Percentiles rank a stretch among this genome's conserved stretches.
phyloP scores from a whole-genome alignment of 495 filamentous ascomycete species.

The Thozetella sp. region DNA sequence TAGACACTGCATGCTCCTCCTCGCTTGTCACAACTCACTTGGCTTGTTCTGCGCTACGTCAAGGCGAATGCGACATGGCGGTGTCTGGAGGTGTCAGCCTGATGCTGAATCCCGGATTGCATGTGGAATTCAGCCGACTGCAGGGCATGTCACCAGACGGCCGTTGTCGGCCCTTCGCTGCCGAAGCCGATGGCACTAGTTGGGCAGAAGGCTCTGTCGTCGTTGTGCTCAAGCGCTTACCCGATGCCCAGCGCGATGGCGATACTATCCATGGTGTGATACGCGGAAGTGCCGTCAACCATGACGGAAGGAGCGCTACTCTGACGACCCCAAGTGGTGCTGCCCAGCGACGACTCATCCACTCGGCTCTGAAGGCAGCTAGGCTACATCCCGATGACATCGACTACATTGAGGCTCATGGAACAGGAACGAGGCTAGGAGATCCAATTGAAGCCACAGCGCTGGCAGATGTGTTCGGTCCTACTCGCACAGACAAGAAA shows the following conservation, averaged over 20 bases:
- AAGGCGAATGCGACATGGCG: constrained; percentile 25
- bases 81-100: constrained; percentile 36
- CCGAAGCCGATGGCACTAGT: constrained; percentile 48
- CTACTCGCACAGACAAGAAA: constrained; percentile 11
- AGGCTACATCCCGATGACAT: constrained; percentile 12
- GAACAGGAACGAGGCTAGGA: constrained; percentile 45
- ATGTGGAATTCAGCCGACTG: constrained; percentile 14
- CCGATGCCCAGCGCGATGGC: constrained; percentile 41
- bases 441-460: constrained; percentile 36
- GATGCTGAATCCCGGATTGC: constrained; percentile 26
- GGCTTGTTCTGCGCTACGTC: constrained; percentile 30
- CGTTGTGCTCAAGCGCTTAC: constrained; percentile 47
- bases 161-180: constrained; percentile 17
- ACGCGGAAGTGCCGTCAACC: constrained; percentile 40
- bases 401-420: constrained; percentile 41
- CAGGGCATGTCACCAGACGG: constrained; percentile 10
- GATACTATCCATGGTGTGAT: constrained; percentile 52
- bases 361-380: constrained; percentile 9
- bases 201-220: constrained; percentile 48
- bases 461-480: constrained; percentile 16
- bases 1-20: constrained; percentile 46
- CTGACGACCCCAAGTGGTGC: constrained; percentile 15
- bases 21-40: constrained; percentile 34
- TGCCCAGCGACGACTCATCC: constrained; percentile 13
- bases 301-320: constrained; percentile 15